Base-by-base conservation (phyloP, 176 grass and related monocot species). In the Paspalum notatum region DNA sequence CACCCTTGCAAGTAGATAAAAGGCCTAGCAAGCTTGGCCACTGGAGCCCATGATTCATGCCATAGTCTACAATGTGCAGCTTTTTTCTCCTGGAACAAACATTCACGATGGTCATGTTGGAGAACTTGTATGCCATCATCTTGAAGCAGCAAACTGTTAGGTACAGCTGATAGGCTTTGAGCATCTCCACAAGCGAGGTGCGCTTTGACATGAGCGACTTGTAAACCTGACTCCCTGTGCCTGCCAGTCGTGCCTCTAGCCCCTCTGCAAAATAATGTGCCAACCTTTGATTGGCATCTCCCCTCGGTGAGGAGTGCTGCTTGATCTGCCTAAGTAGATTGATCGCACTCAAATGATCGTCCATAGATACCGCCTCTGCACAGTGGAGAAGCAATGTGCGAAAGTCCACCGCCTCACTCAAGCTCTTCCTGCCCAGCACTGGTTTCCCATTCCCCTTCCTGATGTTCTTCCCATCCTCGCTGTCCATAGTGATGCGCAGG, bases 191-290 rank as follows among this genome's bases (percentile, higher is more conserved):
- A 1, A 25, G n/a, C n/a, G 43, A 22, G 18, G 40, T 68, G 18
- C 65, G 40, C 20, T 12, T 68, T 3, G 65, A 41, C 65, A 44
- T 45, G 65, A 44, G 40, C 9, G 20, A 44, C 17, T 44, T 68
- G 65, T 44, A 68, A 41, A 68, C 40, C 41, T 68, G 65, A 40
- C 40, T 68, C 42, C 65, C 65, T 18, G 27, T 66, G 63, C 63
- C 63, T 42, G 16, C 63, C 8, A 66, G 3, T n/a, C 63, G 37
- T 12, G 63, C 63, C 63, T 66, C 63, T 9, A 66, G 17, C 6
- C 63, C 63, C 16, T 66, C 63, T 20, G 63, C 65, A 22, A 44
- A 21, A 68, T 4, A 45, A 45, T 68, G 10, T 0, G 65, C 65
- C 40, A 68, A 22, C 40, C 65, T 68, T 45, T 44, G 65, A 44